These are phyloP conservation scores for Smittium culicis DNA, from an alignment of 371 early-diverging fungal genomes.

Conservation along the genomic window DNA sequence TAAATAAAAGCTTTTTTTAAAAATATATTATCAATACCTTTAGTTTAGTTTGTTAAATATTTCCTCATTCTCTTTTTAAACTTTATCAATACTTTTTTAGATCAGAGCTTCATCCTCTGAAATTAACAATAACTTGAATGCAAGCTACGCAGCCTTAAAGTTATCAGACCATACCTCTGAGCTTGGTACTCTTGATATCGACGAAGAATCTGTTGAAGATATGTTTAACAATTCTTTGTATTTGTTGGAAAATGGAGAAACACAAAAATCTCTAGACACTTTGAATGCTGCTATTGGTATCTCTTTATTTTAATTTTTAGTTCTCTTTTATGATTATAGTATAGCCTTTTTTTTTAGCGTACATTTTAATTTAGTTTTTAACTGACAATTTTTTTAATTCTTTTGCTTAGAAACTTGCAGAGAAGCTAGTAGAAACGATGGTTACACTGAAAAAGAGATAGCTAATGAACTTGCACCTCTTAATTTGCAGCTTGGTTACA, in stretches of 20 bases:
- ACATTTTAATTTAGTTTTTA: too few relatives aligned
- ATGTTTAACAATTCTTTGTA: not conserved
- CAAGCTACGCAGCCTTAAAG: not conserved
- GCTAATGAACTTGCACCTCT: constrained; percentile 2
- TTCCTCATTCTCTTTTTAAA: too few relatives aligned
- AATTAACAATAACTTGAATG: not conserved
- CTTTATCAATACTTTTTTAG: too few relatives aligned
- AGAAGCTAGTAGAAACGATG: not conserved
- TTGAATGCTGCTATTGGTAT: not conserved
- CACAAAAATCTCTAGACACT: not conserved
- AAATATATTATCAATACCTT: too few relatives aligned
- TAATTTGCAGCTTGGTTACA: not conserved
- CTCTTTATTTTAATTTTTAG: too few relatives aligned
- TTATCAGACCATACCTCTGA: not conserved
- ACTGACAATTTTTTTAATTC: too few relatives aligned
- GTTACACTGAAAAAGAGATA: constrained; percentile 4
- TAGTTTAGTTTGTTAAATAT: too few relatives aligned
- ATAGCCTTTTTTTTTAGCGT: too few relatives aligned
- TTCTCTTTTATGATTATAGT: too few relatives aligned
- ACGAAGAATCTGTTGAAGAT: too few relatives aligned
- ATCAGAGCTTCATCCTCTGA: not conserved
- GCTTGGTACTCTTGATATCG: not conserved
- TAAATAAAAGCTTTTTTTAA: too few relatives aligned
- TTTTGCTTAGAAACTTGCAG: too few relatives aligned
- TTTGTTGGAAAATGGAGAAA: not conserved